Evolutionary conservation across 441 rosid species (phyloP).

Genomic region (Capsella rubella): DNA sequence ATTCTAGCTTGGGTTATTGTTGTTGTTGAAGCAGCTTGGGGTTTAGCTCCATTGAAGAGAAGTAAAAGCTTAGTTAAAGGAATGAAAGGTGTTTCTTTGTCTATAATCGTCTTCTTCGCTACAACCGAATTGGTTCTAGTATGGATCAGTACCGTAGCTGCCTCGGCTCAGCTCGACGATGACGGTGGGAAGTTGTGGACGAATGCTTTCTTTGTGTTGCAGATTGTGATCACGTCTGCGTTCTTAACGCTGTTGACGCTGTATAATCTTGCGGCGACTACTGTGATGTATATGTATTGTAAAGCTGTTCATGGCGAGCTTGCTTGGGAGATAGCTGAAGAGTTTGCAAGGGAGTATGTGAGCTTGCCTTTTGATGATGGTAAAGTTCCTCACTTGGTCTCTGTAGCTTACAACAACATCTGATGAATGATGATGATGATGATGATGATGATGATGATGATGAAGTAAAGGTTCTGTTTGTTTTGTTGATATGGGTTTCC

Average conservation of each 20-base stretch:
- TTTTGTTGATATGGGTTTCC: slow-evolving; percentile 1
- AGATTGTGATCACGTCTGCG: slow-evolving; percentile 55
- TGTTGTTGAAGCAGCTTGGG: slow-evolving; percentile 78
- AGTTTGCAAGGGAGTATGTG: slow-evolving; percentile 70
- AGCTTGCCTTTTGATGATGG: slow-evolving; percentile 80
- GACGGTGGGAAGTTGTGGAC: slow-evolving; percentile 45
- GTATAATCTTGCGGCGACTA: slow-evolving; percentile 52
- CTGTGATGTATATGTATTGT: slow-evolving; percentile 74
- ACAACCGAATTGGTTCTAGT: slow-evolving; percentile 38
- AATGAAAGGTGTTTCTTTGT: slow-evolving; percentile 52
- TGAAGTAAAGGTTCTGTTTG: not conserved
- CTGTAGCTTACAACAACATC: slow-evolving; percentile 47
- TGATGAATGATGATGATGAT: not conserved
- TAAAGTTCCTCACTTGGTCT: slow-evolving; percentile 74
- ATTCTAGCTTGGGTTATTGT: slow-evolving; percentile 57
- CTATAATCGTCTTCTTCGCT: slow-evolving; percentile 46
- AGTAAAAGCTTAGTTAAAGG: slow-evolving; percentile 60
- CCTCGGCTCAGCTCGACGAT: slow-evolving; percentile 22
- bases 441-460: not conserved
- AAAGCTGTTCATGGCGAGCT: slow-evolving; percentile 77
- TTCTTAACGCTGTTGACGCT: slow-evolving; percentile 43
- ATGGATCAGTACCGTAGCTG: slow-evolving; percentile 37
- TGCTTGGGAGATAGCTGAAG: slow-evolving; percentile 76
- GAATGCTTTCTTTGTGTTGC: slow-evolving; percentile 49
- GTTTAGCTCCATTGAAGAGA: slow-evolving; percentile 65